Evolutionary conservation across 2,329 filamentous ascomycete genomes (phyloP), one percentile per base, ranked within the genome.

Genomic region (Calonectria hongkongensis): DNA sequence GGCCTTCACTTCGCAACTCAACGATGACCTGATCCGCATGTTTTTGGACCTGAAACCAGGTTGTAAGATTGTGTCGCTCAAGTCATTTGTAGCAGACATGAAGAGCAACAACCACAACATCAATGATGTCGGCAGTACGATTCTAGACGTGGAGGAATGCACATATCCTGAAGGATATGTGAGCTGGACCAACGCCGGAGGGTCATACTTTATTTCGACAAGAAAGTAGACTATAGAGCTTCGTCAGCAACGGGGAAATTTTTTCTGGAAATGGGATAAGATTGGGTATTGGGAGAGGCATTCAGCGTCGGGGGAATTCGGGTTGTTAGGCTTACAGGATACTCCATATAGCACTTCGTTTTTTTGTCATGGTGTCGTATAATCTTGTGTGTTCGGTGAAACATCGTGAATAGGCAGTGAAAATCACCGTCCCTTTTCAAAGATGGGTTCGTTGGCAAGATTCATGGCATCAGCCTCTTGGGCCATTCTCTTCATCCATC

Each of bases 11-110:
- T 93, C 96, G 16, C 89, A 93, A 78, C 90, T 98, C 68, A 99
- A 98, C 84, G 93, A 95, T 81, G 91, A 92, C 74, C 88, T 99
- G 56, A 91, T 96, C 76, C 92, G 95, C 79, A 95, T 98, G 87
- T 98, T 99, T 81, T 87, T 99, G 73, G 97, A 99, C 81, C 87
- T 98, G 74, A 98, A 98, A 85, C 90, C 94, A 68, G 96, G 96
- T 3, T 96, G 94, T 84, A 94, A 94, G 83, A 94, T 99, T 70
- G 93, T 98, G 50, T 98, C 95, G 65, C 89, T 99, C 72, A 97
- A 97, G 85, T 95, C 94, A 1, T 99, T 99, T 82, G 95, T 97
- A 16, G 92, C 94, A 51, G 92, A 94, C 62, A 92, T 93, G 75
- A 94, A 95, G 82, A 94, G 93, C 78, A 92, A 92, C 78, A 92